Evolutionary conservation across 2,329 filamentous ascomycete species (phyloP).

Genomic region (Chrysosporium queenslandicum): DNA sequence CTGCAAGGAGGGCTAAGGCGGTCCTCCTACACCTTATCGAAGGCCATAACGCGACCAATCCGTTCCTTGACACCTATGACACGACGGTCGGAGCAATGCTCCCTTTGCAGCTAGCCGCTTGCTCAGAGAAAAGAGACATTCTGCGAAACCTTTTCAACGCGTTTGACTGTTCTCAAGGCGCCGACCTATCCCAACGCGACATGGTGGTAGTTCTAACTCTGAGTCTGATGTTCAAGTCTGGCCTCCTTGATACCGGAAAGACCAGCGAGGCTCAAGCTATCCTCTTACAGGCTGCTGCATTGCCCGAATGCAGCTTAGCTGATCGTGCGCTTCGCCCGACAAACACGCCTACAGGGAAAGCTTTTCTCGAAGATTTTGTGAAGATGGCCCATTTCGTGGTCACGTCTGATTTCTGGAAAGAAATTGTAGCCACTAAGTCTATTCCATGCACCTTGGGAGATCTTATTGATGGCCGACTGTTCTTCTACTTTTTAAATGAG

Average conservation of each 20-base stretch:
- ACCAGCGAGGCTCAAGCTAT: conserved; percentile 13
- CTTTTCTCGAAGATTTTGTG: conserved; percentile 31
- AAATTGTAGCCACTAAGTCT: conserved; percentile 19
- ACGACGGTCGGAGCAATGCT: background rate
- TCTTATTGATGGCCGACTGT: conserved; percentile 42
- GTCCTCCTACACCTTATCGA: background rate
- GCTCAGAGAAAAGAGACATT: background rate
- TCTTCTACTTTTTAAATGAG: conserved; percentile 4
- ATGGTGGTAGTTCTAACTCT: conserved; percentile 18
- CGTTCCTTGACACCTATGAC: background rate
- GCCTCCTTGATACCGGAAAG: background rate
- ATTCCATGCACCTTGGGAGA: conserved; percentile 43
- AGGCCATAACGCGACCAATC: background rate
- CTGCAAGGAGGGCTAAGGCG: conserved; percentile 3
- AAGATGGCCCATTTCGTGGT: conserved; percentile 31
- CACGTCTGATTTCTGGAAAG: conserved; percentile 29
- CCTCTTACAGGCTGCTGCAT: conserved; percentile 20
- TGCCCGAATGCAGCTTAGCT: conserved; percentile 19
- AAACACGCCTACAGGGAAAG: background rate
- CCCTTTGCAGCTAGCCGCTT: background rate
- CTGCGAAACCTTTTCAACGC: background rate
- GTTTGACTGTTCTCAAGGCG: background rate
- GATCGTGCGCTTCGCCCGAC: conserved; percentile 15
- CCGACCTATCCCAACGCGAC: conserved; percentile 19
- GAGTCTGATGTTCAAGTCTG: conserved; percentile 15